Base-by-base conservation (phyloP, 345 rosid species). In the Luvunga scandens region DNA sequence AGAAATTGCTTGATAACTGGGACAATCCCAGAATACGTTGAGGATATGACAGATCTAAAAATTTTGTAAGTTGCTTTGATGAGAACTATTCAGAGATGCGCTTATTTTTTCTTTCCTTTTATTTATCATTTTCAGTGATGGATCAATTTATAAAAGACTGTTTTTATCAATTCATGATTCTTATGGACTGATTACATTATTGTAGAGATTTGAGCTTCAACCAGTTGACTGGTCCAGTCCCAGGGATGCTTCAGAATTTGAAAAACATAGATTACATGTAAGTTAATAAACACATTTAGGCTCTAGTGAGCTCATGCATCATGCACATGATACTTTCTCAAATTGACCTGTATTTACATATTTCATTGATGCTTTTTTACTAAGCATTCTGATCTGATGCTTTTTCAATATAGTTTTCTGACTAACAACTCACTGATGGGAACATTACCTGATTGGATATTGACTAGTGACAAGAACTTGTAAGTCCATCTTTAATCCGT, bases 131-230 rank as follows among this genome's bases (percentile, higher is more conserved):
- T 42, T 7, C 75, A 2, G 3, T 9, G 18, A 4, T 66, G 25
- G 45, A 66, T 66, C 69, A 66, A 34, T 18, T 34, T 66, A 64
- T n/a, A 30, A 13, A 18, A 1, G 22, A 18, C 0, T 6, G 42
- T 14, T 33, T 10, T 42, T 50, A 9, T 71, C 67, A 14, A 24
- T 48, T 68, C 69, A 34, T 30, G 38, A 9, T 61, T 34, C 25
- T 13, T 31, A 34, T 45, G 24, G 48, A 30, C 71, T 56, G 30
- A 16, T 60, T 30, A 70, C 69, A 19, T 61, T 66, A 28, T 64
- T 76, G 83, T 76, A 96, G 99, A 80, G 98, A 96, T 83, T 76
- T 94, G 78, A 90, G 98, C 90, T 87, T 82, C 89, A 96, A 96
- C 82, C 84, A 62, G 81, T 78, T 96, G 85, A 88, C 83, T 0